Evolutionary conservation across 805 yeast genomes (phyloP).

Genomic region (Wickerhamiella hasegawae): DNA sequence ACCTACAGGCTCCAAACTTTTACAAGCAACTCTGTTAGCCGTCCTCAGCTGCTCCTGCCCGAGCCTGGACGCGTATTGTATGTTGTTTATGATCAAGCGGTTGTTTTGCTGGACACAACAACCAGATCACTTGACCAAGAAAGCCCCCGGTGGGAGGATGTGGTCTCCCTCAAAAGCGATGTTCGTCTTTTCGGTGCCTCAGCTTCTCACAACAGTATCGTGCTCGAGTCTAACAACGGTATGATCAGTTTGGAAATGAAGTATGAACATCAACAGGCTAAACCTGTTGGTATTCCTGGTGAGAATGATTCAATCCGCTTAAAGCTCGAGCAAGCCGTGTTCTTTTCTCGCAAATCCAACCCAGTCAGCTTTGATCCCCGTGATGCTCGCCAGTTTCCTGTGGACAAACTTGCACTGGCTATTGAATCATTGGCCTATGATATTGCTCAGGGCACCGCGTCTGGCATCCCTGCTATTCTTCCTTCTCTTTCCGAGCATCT

Average conservation of each 20-base stretch:
- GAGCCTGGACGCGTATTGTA: conserved; percentile 43
- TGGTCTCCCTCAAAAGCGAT: conserved; percentile 38
- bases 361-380: conserved; percentile 29
- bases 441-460: conserved; percentile 38
- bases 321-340: conserved; percentile 77
- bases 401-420: conserved; percentile 26
- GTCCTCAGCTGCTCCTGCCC: conserved; percentile 41
- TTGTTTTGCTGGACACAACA: conserved; percentile 50
- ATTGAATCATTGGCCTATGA: conserved; percentile 34
- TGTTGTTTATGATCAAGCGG: conserved; percentile 40
- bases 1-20: conserved; percentile 48
- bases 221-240: conserved; percentile 29
- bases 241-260: neutral
- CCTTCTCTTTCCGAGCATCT: conserved; percentile 39
- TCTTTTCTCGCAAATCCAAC: conserved; percentile 31
- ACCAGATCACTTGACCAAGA: conserved; percentile 17
- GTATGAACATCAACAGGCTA: conserved; percentile 11
- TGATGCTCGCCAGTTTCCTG: conserved; percentile 24
- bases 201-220: conserved; percentile 37
- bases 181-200: conserved; percentile 41
- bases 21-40: conserved; percentile 19
- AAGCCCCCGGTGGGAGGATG: conserved; percentile 58
- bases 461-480: conserved; percentile 34
- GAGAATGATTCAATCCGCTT: too few relatives aligned
- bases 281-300: conserved; percentile 35